Conservation (phyloP, 176 grass and related monocot genomes). For the Aegilops sharonensis region DNA sequence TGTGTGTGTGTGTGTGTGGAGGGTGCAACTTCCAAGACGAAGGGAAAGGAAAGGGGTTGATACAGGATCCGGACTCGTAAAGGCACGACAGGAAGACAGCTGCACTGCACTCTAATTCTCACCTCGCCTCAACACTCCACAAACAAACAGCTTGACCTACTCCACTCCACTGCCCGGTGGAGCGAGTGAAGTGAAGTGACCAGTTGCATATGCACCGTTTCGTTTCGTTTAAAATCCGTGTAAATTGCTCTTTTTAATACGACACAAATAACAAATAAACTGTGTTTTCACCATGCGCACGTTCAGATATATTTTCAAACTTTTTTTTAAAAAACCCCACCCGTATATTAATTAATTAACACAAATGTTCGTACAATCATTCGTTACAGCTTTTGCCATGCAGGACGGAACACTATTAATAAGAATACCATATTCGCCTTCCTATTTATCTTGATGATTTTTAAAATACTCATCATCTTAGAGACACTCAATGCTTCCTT, state of each 20-base stretch:
- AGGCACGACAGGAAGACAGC: slow-evolving; percentile 3
- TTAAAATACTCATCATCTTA: too few species aligned
- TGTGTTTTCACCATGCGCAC: background rate
- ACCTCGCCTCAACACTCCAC: background rate
- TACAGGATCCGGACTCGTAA: slow-evolving; percentile 13
- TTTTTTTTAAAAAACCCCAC: background rate
- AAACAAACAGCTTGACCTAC: background rate
- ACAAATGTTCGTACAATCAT: too few species aligned
- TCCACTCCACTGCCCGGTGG: background rate
- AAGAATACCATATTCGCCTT: too few species aligned
- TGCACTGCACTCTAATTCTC: background rate
- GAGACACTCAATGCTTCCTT: too few species aligned
- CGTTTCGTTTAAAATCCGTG: background rate
- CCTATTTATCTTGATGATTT: too few species aligned
- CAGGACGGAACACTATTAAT: too few species aligned
- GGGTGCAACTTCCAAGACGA: slow-evolving; percentile 3
- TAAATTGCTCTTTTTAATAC: background rate
- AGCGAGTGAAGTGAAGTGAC: background rate
- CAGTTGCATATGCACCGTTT: background rate
- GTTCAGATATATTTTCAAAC: background rate
- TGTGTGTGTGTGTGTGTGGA: background rate
- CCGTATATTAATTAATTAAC: too few species aligned
- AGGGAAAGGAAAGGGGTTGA: background rate
- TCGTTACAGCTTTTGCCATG: too few species aligned
- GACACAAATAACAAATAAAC: too few species aligned